Base-by-base conservation (phyloP, 75 land plant genomes). In the Gnetum montanum region DNA sequence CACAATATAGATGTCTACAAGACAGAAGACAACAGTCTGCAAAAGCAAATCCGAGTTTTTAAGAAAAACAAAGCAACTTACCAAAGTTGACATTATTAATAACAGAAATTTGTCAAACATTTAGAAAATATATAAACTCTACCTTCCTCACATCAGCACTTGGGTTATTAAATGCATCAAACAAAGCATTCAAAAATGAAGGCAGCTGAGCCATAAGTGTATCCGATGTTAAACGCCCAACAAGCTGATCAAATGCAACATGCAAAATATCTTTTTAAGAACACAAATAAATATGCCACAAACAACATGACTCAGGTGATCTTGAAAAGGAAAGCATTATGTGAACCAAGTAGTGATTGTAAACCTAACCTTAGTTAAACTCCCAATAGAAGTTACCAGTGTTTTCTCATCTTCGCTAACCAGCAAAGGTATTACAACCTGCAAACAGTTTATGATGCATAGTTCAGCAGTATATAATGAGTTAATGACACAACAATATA, bases 141-240 rank as follows among this genome's bases (percentile, higher is more conserved):
- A 93, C 98, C 98, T 94, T 94, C 25, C 98, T 84, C 18, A 94
- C 98, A 81, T 94, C 98, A 18, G 98, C 88, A 73, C 90, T 90
- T 66, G 80, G 90, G 57, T 86, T 86, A 6, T 88, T 86, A 60
- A 94, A 94, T 22, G 98, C 98, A 66, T 94, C 96, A 74, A 94
- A 94, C 37, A 94, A 78, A 57, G 84, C 81, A 60, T 91, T 96
- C 51, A 94, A 65, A 70, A 94, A 94, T 30, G 96, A 78, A 28
- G 88, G 87, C 26, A 94, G 45, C 59, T 94, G 91, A 46, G 80
- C 70, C 83, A 81, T 76, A 27, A 94, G 57, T 40, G 83, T 92
- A 54, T 94, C 96, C 30, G 83, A 74, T 33, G 92, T 82, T 63
- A 94, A 79, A 54, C 98, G 72, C 11, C 85, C 86, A 8, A 94